phyloP scores from a whole-genome alignment of 2,329 filamentous ascomycete species.

The Colletotrichum endophyticum region DNA sequence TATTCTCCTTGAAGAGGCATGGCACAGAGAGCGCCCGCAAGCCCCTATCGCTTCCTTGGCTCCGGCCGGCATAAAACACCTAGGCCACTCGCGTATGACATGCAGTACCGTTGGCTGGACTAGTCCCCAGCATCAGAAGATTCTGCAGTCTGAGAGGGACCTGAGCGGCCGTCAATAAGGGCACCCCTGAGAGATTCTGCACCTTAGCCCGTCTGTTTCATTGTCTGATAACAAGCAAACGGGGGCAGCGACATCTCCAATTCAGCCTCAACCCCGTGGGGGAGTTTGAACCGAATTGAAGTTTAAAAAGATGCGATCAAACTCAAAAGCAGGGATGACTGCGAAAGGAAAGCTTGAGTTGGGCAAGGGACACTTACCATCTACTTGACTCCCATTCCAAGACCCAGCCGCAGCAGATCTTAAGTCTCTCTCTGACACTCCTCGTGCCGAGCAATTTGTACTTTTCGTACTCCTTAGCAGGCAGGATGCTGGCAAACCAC shows the following conservation, averaged over 20 bases:
- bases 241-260: neutral
- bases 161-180: slow-evolving; percentile 24
- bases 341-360: neutral
- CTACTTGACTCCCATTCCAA: slow-evolving; percentile 70
- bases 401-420: slow-evolving; percentile 84
- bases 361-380: slow-evolving; percentile 62
- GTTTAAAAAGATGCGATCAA: neutral
- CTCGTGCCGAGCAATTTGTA: slow-evolving; percentile 75
- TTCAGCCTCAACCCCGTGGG: neutral
- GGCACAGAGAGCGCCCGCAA: neutral
- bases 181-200: slow-evolving; percentile 13
- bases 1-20: neutral
- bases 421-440: slow-evolving; percentile 81
- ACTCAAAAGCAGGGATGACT: neutral
- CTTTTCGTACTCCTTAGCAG: slow-evolving; percentile 78
- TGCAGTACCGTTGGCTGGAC: neutral
- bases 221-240: slow-evolving; percentile 22
- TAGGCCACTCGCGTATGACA: neutral
- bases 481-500: slow-evolving; percentile 87
- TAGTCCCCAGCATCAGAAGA: slow-evolving; percentile 22
- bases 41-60: neutral
- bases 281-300: neutral
- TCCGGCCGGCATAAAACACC: neutral
- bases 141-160: slow-evolving; percentile 24
- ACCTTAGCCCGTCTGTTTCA: slow-evolving; percentile 24